phyloP scores from a whole-genome alignment of 192 early-diverging fungal species.

The Piromyces sp. region DNA sequence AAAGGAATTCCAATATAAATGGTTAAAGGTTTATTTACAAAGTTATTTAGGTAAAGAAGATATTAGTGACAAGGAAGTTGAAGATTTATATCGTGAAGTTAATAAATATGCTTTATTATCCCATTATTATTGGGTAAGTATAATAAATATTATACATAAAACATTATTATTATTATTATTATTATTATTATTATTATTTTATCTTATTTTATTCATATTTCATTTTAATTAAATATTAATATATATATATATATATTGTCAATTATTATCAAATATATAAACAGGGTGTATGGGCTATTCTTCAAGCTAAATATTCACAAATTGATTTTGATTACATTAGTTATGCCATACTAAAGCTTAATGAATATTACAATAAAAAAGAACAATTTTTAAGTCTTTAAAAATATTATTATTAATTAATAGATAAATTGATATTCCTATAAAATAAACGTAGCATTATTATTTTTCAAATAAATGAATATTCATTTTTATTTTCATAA shows the following conservation, averaged over 20 bases:
- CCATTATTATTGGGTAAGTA: slow-evolving; percentile 82
- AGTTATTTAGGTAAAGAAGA: slow-evolving; percentile 4
- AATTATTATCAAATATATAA: no score
- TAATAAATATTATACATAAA: slow-evolving; percentile 19
- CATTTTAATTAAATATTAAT: no score
- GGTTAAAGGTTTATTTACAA: slow-evolving; percentile 59
- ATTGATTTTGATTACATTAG: slow-evolving; percentile 90
- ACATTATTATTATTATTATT: background rate
- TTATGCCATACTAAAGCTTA: slow-evolving; percentile 65
- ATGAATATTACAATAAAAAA: slow-evolving; percentile 50
- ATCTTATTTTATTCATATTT: no score
- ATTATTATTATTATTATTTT: no score
- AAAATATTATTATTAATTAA: no score
- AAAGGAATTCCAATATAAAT: slow-evolving; percentile 47
- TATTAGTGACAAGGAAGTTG: slow-evolving; percentile 25
- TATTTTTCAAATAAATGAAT: no score
- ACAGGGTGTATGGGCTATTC: slow-evolving; percentile 7
- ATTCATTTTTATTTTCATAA: no score
- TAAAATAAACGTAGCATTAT: no score
- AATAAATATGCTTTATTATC: slow-evolving; percentile 69
- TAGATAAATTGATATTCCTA: no score
- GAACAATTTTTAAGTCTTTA: slow-evolving; percentile 17
- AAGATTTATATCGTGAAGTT: slow-evolving; percentile 56
- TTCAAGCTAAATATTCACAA: slow-evolving; percentile 71
- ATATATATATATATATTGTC: no score